phyloP scores from a whole-genome alignment of 441 rosid species.

The Pelargonium australe region DNA sequence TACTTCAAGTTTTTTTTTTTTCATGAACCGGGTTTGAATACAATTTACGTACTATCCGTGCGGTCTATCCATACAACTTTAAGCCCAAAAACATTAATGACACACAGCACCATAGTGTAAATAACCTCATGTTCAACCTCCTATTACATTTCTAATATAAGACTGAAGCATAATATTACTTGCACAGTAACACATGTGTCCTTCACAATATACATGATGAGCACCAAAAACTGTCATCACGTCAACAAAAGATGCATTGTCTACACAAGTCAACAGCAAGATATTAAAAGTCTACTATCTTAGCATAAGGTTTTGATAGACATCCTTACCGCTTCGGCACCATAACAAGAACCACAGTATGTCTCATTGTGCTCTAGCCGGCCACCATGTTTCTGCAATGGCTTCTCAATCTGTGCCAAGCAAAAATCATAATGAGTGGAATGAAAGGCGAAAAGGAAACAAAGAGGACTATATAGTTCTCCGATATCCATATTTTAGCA shows the following conservation, averaged over 20 bases:
- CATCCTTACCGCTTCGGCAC: conserved; percentile 67
- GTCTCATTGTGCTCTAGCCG: conserved; percentile 94
- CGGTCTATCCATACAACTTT: not conserved
- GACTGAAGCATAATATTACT: not conserved
- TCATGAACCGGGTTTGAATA: not conserved
- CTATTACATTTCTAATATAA: not conserved
- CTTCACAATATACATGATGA: not conserved
- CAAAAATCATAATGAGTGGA: conserved; percentile 15
- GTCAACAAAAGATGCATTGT: not conserved
- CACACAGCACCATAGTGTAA: not conserved
- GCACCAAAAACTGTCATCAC: not conserved
- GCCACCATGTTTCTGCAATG: conserved; percentile 91
- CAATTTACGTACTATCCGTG: not conserved
- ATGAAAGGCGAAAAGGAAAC: not conserved
- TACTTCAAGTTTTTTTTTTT: not conserved
- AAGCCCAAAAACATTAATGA: not conserved
- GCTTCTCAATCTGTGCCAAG: conserved; percentile 68
- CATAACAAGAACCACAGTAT: conserved; percentile 89
- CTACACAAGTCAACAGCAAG: not conserved
- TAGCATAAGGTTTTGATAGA: conserved; percentile 6
- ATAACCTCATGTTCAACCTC: not conserved
- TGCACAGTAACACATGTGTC: not conserved
- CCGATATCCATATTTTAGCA: not conserved
- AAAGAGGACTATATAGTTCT: conserved; percentile 4
- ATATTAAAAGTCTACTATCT: not conserved